These are phyloP conservation scores for Seiridium unicorne DNA, from an alignment of 2,329 filamentous ascomycete species.

Conservation along the genomic window DNA sequence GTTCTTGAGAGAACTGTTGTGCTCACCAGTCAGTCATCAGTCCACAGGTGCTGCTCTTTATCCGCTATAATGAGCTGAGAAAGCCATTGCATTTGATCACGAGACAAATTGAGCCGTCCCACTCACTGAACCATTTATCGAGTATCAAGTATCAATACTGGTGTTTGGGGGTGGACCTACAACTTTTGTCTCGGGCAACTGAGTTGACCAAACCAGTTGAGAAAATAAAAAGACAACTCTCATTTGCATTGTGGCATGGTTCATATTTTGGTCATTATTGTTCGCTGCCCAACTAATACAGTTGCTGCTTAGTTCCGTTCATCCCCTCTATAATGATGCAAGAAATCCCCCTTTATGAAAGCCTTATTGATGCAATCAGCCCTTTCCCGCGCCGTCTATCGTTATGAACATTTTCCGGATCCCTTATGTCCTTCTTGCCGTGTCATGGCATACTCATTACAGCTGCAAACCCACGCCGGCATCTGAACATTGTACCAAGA, in stretches of 20 bases:
- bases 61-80: too few relatives aligned
- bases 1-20: too few relatives aligned
- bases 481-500: background rate
- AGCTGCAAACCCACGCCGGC: background rate
- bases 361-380: background rate
- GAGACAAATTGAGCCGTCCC: too few relatives aligned
- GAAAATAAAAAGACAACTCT: too few relatives aligned
- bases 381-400: background rate
- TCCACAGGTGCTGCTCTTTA: too few relatives aligned
- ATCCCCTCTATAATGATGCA: background rate
- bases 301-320: background rate
- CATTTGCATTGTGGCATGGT: background rate
- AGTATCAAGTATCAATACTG: too few relatives aligned
- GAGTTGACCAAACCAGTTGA: too few relatives aligned
- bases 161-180: too few relatives aligned
- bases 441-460: background rate
- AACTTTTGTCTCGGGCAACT: too few relatives aligned
- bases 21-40: too few relatives aligned
- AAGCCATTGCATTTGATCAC: too few relatives aligned
- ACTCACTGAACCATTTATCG: too few relatives aligned
- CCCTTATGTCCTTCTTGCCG: background rate
- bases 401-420: background rate
- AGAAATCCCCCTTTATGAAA: background rate
- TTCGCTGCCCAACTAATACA: background rate
- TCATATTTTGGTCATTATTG: background rate